Conservation (phyloP, 1,139 yeast species). For the Lodderomyces metapsilosis region DNA sequence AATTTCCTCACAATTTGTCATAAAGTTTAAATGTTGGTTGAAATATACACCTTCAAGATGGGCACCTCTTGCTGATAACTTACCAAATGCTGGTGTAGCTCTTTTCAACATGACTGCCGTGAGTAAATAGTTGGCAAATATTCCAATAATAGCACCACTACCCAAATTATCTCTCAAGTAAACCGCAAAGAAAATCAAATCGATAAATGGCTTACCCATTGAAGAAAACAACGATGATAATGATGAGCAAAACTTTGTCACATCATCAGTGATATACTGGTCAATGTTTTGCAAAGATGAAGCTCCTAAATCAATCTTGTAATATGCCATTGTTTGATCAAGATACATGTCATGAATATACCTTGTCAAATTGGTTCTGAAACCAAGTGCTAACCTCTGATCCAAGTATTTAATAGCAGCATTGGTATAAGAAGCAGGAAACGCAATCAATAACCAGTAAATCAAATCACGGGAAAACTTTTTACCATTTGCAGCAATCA, state of each 20-base stretch:
- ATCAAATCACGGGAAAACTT: slow-evolving; percentile 75
- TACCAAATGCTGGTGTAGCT: slow-evolving; percentile 86
- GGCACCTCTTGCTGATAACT: slow-evolving; percentile 68
- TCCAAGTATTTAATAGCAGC: slow-evolving; percentile 85
- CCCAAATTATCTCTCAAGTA: slow-evolving; percentile 87
- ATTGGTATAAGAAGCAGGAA: slow-evolving; percentile 92
- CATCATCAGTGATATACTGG: slow-evolving; percentile 84
- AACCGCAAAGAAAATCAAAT: slow-evolving; percentile 79
- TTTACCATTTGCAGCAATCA: slow-evolving; percentile 78
- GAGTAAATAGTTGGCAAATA: slow-evolving; percentile 73
- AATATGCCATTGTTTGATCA: slow-evolving; percentile 78
- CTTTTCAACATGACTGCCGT: slow-evolving; percentile 76
- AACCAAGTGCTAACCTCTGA: slow-evolving; percentile 73
- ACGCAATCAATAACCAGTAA: slow-evolving; percentile 86
- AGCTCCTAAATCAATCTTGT: slow-evolving; percentile 60
- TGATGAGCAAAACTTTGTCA: slow-evolving; percentile 78
- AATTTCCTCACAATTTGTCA: slow-evolving; percentile 88
- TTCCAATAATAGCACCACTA: slow-evolving; percentile 77
- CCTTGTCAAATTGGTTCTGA: slow-evolving; percentile 80
- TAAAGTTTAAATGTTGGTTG: slow-evolving; percentile 80
- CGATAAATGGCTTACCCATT: slow-evolving; percentile 90
- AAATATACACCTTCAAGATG: slow-evolving; percentile 87
- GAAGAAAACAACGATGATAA: slow-evolving; percentile 82
- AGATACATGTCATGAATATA: slow-evolving; percentile 89
- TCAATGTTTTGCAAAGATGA: slow-evolving; percentile 51